These are phyloP conservation scores for Aspergillus taichungensis DNA, from an alignment of 495 filamentous ascomycete species.

Conservation along the genomic window DNA sequence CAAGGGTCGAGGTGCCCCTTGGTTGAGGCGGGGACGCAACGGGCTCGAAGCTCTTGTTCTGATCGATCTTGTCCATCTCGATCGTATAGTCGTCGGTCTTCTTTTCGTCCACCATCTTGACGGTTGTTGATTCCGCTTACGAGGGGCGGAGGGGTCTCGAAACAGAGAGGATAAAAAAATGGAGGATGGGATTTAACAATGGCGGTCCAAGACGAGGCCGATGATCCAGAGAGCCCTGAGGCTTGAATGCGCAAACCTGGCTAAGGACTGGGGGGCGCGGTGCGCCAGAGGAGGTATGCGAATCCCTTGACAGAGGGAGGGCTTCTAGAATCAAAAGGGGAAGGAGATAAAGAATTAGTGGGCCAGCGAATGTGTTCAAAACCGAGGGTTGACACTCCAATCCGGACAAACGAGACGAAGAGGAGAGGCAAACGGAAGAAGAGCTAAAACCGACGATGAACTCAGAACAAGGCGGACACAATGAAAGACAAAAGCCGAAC, in stretches of 20 bases:
- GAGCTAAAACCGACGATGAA: too few species aligned
- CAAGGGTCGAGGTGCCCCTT: slow-evolving; percentile 18
- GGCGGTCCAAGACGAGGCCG: too few species aligned
- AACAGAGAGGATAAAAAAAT: slow-evolving; percentile 4
- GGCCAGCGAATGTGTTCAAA: not conserved
- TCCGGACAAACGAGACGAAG: slow-evolving; percentile 1
- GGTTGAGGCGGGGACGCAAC: slow-evolving; percentile 33
- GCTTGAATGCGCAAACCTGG: too few species aligned
- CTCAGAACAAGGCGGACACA: too few species aligned
- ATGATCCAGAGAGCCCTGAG: too few species aligned
- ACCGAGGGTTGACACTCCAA: not conserved
- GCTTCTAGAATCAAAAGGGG: slow-evolving; percentile 3
- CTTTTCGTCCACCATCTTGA: slow-evolving; percentile 67
- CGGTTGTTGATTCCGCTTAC: not conserved
- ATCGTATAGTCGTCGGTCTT: slow-evolving; percentile 74
- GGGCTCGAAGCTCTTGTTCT: slow-evolving; percentile 46
- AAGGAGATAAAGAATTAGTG: slow-evolving; percentile 3
- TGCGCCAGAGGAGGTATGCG: too few species aligned
- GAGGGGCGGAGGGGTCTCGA: not conserved
- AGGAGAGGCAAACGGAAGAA: not conserved
- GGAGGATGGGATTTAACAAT: slow-evolving; percentile 1
- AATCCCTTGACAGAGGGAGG: not conserved
- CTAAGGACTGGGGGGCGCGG: too few species aligned
- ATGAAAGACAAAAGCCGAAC: too few species aligned
- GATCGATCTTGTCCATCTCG: slow-evolving; percentile 60